phyloP scores from a whole-genome alignment of 1,139 yeast genomes.

The Arxiozyma slooffiae region DNA sequence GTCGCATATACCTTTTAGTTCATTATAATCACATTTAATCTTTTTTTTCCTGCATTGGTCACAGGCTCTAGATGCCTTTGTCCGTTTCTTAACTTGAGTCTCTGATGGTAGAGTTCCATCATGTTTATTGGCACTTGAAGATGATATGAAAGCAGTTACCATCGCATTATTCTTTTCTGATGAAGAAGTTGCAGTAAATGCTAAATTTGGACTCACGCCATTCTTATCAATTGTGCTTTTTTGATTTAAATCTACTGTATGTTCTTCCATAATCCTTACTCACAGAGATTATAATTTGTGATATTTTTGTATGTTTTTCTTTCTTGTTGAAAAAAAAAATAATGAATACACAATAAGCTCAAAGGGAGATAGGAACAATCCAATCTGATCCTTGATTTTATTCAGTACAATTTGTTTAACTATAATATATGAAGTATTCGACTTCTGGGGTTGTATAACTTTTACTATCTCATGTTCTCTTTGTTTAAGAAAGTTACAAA shows the following conservation, averaged over 20 bases:
- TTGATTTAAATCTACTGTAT: background rate
- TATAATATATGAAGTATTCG: too few species aligned
- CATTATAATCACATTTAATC: slow-evolving; percentile 31
- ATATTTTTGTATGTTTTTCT: too few species aligned
- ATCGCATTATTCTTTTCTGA: background rate
- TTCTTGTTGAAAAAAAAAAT: background rate
- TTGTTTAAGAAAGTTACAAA: background rate
- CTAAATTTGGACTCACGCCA: background rate
- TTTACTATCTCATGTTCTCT: too few species aligned
- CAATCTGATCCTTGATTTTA: background rate
- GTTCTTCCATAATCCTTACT: background rate
- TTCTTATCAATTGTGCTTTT: background rate
- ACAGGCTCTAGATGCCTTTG: slow-evolving; percentile 32
- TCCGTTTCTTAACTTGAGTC: slow-evolving; percentile 18
- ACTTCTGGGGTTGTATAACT: background rate
- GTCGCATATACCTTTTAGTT: slow-evolving; percentile 19
- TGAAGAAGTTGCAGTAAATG: background rate
- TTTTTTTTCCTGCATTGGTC: slow-evolving; percentile 32
- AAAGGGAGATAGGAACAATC: background rate
- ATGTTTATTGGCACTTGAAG: background rate
- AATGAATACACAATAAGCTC: background rate
- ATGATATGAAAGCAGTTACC: background rate
- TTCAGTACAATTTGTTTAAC: background rate
- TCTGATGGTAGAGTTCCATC: background rate
- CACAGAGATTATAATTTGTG: background rate